A percentile compares a stretch with the other conserved stretches of the same genome.
phyloP scores from a whole-genome alignment of 306 rosid species.

The Quercus alba region DNA sequence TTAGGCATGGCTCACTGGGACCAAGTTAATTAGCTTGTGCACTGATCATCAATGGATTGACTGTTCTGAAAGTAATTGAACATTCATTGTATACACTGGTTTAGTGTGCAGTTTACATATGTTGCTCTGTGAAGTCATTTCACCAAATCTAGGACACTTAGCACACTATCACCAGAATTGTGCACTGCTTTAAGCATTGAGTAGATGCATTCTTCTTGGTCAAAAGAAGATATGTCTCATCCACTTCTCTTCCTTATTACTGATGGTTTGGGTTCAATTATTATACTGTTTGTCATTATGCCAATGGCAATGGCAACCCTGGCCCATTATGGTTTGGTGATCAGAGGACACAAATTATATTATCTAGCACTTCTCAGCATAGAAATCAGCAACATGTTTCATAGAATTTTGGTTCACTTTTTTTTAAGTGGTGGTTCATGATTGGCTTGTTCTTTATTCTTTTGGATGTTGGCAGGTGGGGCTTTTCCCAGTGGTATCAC shows the following conservation, averaged over 20 bases:
- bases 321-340: background rate
- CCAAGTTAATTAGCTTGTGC: background rate
- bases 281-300: background rate
- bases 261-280: background rate
- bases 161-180: background rate
- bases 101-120: background rate
- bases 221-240: background rate
- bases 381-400: background rate
- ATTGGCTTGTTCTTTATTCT: slow-evolving; percentile 3
- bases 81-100: background rate
- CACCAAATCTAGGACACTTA: background rate
- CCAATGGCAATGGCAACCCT: background rate
- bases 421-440: background rate
- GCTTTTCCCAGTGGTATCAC: slow-evolving; percentile 10
- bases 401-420: background rate
- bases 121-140: background rate
- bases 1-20: background rate
- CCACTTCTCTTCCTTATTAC: background rate
- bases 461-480: slow-evolving; percentile 14
- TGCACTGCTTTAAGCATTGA: background rate
- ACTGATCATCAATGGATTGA: background rate
- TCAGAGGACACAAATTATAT: background rate
- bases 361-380: background rate
- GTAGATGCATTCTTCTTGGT: background rate
- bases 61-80: background rate